Evolutionary conservation across 176 grass and related monocot species (phyloP).

Genomic region (Leersia perrieri): DNA sequence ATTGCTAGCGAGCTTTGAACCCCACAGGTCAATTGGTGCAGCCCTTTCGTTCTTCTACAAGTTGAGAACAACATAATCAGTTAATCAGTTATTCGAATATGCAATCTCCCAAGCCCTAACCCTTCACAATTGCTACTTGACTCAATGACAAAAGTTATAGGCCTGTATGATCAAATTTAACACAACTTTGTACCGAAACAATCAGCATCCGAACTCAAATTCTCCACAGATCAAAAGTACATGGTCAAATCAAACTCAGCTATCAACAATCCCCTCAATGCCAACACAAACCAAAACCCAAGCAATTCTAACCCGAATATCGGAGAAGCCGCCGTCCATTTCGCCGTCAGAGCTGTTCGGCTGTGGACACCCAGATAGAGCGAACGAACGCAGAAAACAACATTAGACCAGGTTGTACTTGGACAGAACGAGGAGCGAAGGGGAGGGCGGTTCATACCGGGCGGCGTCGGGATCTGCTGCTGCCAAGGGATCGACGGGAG

Average conservation of each 20-base stretch:
- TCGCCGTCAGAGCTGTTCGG: not conserved
- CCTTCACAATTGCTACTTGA: not conserved
- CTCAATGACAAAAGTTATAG: not conserved
- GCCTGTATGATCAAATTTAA: not conserved
- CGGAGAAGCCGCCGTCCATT: not conserved
- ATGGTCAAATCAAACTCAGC: not conserved
- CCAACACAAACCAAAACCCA: not conserved
- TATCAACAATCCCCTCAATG: not conserved
- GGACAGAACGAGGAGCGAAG: not conserved
- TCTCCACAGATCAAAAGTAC: constrained; percentile 4
- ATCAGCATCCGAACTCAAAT: not conserved
- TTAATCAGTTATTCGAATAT: not conserved
- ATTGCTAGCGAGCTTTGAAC: constrained; percentile 55
- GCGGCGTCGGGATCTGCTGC: not conserved
- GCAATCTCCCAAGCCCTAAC: constrained; percentile 1
- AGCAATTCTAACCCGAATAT: not conserved
- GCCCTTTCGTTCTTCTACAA: constrained; percentile 40
- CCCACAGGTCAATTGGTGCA: constrained; percentile 49
- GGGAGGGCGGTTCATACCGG: constrained; percentile 2
- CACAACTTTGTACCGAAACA: not conserved
- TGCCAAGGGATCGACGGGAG: constrained; percentile 35
- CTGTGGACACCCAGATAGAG: not conserved
- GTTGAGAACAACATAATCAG: constrained; percentile 18
- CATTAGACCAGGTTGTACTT: constrained; percentile 16
- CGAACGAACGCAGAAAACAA: not conserved